Evolutionary conservation across 129 eudicot genomes (phyloP), one percentile per base, ranked within the genome.

Genomic region (Arctium minus): DNA sequence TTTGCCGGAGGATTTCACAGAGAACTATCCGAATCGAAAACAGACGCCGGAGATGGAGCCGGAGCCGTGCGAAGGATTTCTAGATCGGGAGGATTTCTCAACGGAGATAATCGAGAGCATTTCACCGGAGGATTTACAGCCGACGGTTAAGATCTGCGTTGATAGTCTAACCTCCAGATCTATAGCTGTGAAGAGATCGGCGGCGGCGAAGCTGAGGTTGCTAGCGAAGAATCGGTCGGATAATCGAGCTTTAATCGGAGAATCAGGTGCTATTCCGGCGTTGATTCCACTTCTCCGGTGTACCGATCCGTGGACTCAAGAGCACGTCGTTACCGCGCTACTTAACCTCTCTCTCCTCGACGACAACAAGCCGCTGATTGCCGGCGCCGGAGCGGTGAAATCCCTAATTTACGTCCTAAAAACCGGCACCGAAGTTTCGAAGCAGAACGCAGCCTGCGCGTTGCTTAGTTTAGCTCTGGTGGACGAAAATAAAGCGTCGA

Each of bases 281-380:
- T 29, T 93, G 37, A 84, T 89, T 68, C 86, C 91, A 29, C 92
- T 93, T 29, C 89, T 93, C 73, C 85, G 90, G 44, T 91, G 88
- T 67, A 72, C 88, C 31, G 97, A 93, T 42, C 94, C 96, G 2
- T 70, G 74, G 88, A 88, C 96, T 1, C 97, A 93, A 76, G 97
- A 93, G 31, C 97, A 93, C 53, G 93, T 96, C 1, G 97, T 93
- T 4, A 93, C 97, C 8, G 97, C 97, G 18, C n/a, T 93, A 30
- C 85, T 93, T 6, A 93, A 93, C 53, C 87, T 93, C 7, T 93
- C 97, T 2, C 89, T 93, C n/a, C 87, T 82, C n/a, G 91, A 89
- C 15, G 83, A 70, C 2, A 93, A 91, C 81, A 89, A 88, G 36
- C 40, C 73, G 32, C 17, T 85, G 10, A 88, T 93, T 8, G 73